Evolutionary conservation across 176 grass and related monocot species (phyloP), one percentile per base, ranked within the genome.

Genomic region (Bolboschoenus planiculmis): DNA sequence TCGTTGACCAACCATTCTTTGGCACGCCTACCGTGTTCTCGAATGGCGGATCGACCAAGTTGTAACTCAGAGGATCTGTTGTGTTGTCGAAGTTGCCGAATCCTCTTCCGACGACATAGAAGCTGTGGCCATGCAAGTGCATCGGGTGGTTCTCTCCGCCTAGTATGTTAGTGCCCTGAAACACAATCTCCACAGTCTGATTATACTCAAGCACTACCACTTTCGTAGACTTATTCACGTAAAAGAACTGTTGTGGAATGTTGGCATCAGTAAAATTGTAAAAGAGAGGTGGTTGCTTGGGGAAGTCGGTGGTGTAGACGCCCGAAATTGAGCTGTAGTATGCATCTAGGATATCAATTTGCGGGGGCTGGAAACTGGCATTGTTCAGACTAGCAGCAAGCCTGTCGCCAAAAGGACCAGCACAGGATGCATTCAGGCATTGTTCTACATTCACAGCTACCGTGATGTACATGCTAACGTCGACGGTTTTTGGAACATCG

Each of bases 21-120:
- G 90, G 85, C 3, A 92, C 82, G 16, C 80, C 87, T 13, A 92
- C 31, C 0, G 90, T 92, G 40, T 87, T 92, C 53, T 84, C 43
- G 8, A 56, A n/a, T 3, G 62, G 84, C 0, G 88, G 88, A 42
- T 90, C 89, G 23, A 83, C 56, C 63, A 89, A 85, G 56, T 94
- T 89, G 71, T 89, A 94, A 39, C 24, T 86, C 29, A 51, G 18
- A 11, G 66, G 56, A 42, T 94, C 92, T 23, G 20, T 87, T 72
- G 68, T 42, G 15, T 85, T 77, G 30, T 94, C 15, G 60, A 84
- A 94, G 82, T 87, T 94, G 0, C 87, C n/a, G n/a, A n/a, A n/a
- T n/a, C n/a, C n/a, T n/a, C n/a, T n/a, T n/a, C n/a, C n/a, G n/a
- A n/a, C n/a, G n/a, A n/a, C n/a, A n/a, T n/a, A n/a, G n/a, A n/a